A percentile compares a stretch with the other conserved stretches of the same genome.
These are phyloP conservation scores for Ophiocordyceps camponoti-leonardi DNA, from an alignment of 2,329 filamentous ascomycete species.

Conservation along the genomic window DNA sequence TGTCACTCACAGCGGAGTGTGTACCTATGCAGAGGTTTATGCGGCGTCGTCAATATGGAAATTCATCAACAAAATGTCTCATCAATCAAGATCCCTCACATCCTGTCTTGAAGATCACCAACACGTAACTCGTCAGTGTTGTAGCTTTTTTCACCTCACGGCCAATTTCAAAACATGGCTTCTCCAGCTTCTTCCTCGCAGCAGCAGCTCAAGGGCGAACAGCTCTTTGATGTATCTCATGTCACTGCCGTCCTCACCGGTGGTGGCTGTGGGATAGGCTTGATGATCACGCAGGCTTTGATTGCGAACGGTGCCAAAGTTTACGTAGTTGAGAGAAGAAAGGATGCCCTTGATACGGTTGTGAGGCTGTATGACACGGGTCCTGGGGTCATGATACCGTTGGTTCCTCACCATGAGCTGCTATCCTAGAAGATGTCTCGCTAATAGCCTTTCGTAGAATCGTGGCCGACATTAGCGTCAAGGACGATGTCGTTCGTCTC, in stretches of 20 bases:
- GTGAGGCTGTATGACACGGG: neutral
- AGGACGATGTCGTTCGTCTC: neutral
- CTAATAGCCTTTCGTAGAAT: neutral
- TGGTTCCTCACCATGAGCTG: neutral
- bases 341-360: neutral
- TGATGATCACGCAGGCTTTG: constrained; percentile 1
- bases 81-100: too few species aligned
- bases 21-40: neutral
- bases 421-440: neutral
- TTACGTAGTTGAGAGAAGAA: neutral
- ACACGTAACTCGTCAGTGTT: too few species aligned
- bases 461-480: constrained; percentile 1
- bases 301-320: neutral
- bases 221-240: constrained; percentile 1
- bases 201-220: neutral
- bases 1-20: neutral
- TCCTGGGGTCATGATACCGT: neutral
- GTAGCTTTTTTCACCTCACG: too few species aligned
- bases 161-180: neutral
- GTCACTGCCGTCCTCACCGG: constrained; percentile 1
- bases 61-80: too few species aligned
- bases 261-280: neutral
- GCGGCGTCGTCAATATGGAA: neutral
- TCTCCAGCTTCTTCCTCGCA: neutral
- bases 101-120: too few species aligned